Percentiles rank a stretch among this genome's conserved stretches.
phyloP scores from a whole-genome alignment of 2,329 filamentous ascomycete species.

The Talaromyces islandicus region DNA sequence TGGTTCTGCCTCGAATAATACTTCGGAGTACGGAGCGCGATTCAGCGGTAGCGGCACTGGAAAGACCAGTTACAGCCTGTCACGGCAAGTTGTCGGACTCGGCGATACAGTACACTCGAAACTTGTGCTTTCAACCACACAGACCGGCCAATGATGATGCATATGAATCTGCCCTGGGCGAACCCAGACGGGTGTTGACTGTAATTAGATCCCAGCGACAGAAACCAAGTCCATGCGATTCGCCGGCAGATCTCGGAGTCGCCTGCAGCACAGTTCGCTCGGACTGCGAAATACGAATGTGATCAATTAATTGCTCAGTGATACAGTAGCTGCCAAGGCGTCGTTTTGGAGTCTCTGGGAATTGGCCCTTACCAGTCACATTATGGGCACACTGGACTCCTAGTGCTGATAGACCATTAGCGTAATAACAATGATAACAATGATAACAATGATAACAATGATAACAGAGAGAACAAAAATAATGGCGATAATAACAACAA shows the following conservation, averaged over 20 bases:
- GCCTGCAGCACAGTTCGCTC: not conserved
- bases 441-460: not conserved
- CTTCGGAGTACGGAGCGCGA: too few species aligned
- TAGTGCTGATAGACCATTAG: not conserved
- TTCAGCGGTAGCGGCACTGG: not conserved
- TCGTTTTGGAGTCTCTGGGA: not conserved
- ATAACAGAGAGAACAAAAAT: not conserved
- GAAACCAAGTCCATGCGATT: not conserved
- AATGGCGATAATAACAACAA: not conserved
- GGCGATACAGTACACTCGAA: not conserved
- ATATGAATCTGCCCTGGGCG: not conserved
- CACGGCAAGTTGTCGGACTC: not conserved
- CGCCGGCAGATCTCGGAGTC: not conserved
- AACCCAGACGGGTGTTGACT: not conserved
- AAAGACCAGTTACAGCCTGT: not conserved
- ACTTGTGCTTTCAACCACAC: not conserved
- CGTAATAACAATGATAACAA: not conserved
- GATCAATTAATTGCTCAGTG: too few species aligned
- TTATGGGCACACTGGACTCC: too few species aligned
- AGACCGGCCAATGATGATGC: not conserved
- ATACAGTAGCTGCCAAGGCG: not conserved
- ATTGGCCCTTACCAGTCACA: not conserved
- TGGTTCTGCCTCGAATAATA: too few species aligned
- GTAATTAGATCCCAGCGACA: not conserved
- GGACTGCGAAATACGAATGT: not conserved